phyloP scores from a whole-genome alignment of 805 yeast genomes.

The Ogataea trehalophila region DNA sequence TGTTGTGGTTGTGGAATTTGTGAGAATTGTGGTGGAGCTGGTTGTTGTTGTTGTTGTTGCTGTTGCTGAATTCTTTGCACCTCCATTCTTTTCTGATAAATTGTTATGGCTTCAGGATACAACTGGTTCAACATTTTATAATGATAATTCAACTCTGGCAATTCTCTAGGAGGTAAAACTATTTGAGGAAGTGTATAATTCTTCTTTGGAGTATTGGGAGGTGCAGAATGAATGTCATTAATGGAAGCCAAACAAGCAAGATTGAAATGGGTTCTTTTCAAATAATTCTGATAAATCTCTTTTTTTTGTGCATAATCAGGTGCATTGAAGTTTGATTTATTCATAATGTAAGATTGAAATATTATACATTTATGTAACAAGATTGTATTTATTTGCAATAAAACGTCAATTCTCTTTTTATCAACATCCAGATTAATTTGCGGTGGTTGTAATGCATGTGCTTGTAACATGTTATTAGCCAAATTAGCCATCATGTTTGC shows the following conservation, averaged over 20 bases:
- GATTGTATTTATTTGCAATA: conserved; percentile 32
- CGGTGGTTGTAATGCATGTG: conserved; percentile 26
- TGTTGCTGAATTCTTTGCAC: conserved; percentile 24
- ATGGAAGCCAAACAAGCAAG: conserved; percentile 33
- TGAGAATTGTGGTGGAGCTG: conserved; percentile 2
- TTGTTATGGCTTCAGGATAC: conserved; percentile 45
- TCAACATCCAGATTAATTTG: conserved; percentile 27
- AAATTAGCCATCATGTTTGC: conserved; percentile 3
- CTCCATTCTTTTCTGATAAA: conserved; percentile 26
- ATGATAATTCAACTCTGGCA: conserved; percentile 46
- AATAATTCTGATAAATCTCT: conserved; percentile 29
- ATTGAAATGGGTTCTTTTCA: conserved; percentile 34
- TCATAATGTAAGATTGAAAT: conserved; percentile 24
- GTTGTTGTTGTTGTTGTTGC: conserved; percentile 12
- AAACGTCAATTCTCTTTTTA: conserved; percentile 30
- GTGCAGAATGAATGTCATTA: conserved; percentile 30
- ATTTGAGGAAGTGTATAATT: conserved; percentile 39
- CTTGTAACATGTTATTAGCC: conserved; percentile 20
- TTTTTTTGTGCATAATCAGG: conserved; percentile 25
- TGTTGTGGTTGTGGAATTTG: conserved; percentile 5
- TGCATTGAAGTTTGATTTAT: conserved; percentile 15
- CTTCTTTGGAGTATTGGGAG: conserved; percentile 24
- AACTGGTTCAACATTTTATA: conserved; percentile 36
- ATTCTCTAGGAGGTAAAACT: conserved; percentile 49
- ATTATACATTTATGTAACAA: conserved; percentile 28